Evolutionary conservation across 352 stramenopile species (phyloP), one percentile per base, ranked within the genome.

Genomic region (Globisporangium acanthophoron): DNA sequence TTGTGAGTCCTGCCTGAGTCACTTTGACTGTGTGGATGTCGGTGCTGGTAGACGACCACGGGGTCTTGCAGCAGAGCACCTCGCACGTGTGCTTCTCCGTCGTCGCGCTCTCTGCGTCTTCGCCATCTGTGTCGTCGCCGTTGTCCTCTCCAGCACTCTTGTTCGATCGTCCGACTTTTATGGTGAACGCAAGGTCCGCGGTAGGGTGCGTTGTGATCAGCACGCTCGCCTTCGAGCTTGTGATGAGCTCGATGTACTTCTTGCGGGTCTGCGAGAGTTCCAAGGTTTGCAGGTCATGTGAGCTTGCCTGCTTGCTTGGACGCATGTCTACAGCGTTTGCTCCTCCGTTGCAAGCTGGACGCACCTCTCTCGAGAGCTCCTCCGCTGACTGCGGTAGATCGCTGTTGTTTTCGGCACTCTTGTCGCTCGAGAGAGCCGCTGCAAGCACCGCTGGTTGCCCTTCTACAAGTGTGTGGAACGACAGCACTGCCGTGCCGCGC

Each of bases 401-500:
- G 11, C 67, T 63, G 37, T 71, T 80, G 51, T 47, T 58, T 18
- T 37, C 45, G 49, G 3, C 12, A 41, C 35, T 41, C 21, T 37
- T 11, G n/a, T 8, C 5, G 16, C 24, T 29, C 24, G 24, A 16
- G 27, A 6, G 5, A 37, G 33, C 33, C 33, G 33, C 33, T 37
- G 33, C 33, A 37, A 37, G 8, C 6, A 37, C 33, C 39, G 39
- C 39, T 33, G 0, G 12, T 3, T 41, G 31, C 20, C 31, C 15
- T 24, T 54, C 59, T 29, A 31, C 40, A 11, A 88, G 51, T 27
- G 71, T 62, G 45, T 88, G 62, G 6, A 75, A 78, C 41, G 66
- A 71, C 35, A 92, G 62, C 20, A 94, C 69, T 6, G 82, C 71
- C 0, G 80, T 90, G 20, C 83, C 79, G 45, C 76, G 74, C 47